Evolutionary conservation across 139 green algal genomes (phyloP).

Genomic region (Chlamydomonas schloesseri): DNA sequence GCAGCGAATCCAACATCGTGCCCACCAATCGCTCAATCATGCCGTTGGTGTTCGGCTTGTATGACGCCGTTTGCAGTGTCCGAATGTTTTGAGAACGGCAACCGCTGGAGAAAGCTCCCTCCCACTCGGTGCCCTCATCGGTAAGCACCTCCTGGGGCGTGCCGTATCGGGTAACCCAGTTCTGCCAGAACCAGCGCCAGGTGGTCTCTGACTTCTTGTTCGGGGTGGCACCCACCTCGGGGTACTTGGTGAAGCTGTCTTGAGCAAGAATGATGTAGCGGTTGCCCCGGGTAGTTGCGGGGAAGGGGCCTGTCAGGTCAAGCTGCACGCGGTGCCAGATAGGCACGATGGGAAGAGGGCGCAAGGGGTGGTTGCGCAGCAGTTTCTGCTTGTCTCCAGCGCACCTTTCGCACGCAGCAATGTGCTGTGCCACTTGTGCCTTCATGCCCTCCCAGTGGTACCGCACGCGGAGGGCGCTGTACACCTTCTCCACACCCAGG

Average conservation of each 20-base stretch:
- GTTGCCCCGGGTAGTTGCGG: background rate
- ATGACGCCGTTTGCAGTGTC: background rate
- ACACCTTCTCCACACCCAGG: no score
- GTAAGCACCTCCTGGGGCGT: background rate
- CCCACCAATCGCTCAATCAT: background rate
- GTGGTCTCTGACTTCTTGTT: background rate
- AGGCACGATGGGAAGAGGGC: background rate
- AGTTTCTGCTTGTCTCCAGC: background rate
- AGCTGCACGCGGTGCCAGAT: background rate
- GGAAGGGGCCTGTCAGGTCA: background rate
- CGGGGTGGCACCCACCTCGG: background rate
- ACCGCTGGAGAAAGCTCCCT: background rate
- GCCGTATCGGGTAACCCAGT: background rate
- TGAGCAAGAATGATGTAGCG: background rate
- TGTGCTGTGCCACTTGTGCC: no score
- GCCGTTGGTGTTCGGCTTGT: background rate
- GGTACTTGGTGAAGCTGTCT: background rate
- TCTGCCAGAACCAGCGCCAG: background rate
- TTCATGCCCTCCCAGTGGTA: no score
- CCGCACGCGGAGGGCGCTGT: no score
- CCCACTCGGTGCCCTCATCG: background rate
- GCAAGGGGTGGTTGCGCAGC: background rate
- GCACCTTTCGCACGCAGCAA: background rate
- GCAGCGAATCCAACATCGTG: background rate
- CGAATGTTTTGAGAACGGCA: background rate